A percentile compares a stretch with the other conserved stretches of the same genome.
Evolutionary conservation across 805 yeast species (phyloP).

Genomic region (Lachancea sp.): DNA sequence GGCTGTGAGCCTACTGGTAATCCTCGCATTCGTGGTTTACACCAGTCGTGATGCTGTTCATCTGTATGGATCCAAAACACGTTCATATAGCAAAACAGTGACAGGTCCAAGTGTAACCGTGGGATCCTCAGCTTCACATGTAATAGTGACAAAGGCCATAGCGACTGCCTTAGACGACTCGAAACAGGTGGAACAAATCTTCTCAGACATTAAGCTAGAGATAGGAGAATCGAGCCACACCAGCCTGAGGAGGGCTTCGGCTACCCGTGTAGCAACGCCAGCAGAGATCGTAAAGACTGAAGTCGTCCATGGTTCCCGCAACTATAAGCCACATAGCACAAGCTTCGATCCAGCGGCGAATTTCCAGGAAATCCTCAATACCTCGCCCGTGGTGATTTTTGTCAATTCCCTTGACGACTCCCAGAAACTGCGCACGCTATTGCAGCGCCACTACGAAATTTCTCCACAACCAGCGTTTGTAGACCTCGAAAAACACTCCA

Average conservation of each 20-base stretch:
- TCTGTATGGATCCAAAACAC: constrained; percentile 1
- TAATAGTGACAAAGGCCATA: neutral
- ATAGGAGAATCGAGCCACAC: constrained; percentile 4
- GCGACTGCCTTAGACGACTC: constrained; percentile 3
- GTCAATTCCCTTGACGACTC: constrained; percentile 60
- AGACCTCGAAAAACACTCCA: constrained; percentile 71
- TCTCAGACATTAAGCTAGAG: constrained; percentile 10
- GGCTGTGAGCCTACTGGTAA: constrained; percentile 6
- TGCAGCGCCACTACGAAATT: constrained; percentile 56
- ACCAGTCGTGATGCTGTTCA: constrained; percentile 4
- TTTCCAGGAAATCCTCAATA: constrained; percentile 46
- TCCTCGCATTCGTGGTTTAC: constrained; percentile 8
- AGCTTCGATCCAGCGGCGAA: constrained; percentile 14
- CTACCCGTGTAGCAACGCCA: constrained; percentile 4
- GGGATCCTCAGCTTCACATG: neutral
- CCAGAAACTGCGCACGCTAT: constrained; percentile 54
- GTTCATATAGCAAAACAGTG: neutral
- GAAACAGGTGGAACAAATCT: constrained; percentile 3
- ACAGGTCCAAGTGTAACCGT: neutral
- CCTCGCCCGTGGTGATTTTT: constrained; percentile 61
- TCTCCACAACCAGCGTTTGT: constrained; percentile 65
- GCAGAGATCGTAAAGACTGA: constrained; percentile 3
- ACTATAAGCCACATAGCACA: constrained; percentile 4
- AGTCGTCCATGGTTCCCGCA: constrained; percentile 9
- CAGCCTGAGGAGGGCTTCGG: neutral